phyloP scores from a whole-genome alignment of 768 basidiomycete species.

The Pisolithus albus region DNA sequence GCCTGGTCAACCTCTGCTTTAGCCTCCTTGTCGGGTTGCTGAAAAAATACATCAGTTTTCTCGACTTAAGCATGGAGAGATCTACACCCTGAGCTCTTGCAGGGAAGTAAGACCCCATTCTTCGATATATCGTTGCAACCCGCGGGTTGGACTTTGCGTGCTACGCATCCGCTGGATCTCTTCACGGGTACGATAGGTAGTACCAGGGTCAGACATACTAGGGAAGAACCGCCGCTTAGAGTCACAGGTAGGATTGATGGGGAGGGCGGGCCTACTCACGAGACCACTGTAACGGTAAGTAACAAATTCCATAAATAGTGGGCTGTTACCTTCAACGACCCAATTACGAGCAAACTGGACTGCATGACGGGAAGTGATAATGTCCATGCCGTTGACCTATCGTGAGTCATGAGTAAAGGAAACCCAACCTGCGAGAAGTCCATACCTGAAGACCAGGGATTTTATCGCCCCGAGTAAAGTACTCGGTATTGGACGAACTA shows the following conservation, averaged over 20 bases:
- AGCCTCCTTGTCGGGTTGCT: no score
- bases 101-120: slow-evolving; percentile 93
- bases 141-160: slow-evolving; percentile 92
- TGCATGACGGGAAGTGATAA: slow-evolving; percentile 83
- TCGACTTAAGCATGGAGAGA: not conserved
- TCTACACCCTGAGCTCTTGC: slow-evolving; percentile 76
- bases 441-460: no score
- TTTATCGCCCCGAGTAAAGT: no score
- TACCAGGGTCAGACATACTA: slow-evolving; percentile 97
- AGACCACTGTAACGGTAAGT: slow-evolving; percentile 98
- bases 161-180: slow-evolving; percentile 96
- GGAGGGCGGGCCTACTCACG: slow-evolving; percentile 46
- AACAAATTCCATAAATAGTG: slow-evolving; percentile 90
- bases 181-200: slow-evolving; percentile 97
- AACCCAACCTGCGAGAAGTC: no score
- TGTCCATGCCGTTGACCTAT: slow-evolving; percentile 96
- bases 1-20: no score
- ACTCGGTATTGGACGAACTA: no score
- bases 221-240: not conserved
- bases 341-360: slow-evolving; percentile 83
- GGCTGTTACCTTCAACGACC: slow-evolving; percentile 81
- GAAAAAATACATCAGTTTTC: not conserved
- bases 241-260: not conserved
- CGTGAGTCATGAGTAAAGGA: not conserved
- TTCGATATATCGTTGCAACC: slow-evolving; percentile 86